Percentiles rank a stretch among this genome's conserved stretches.
phyloP scores from a whole-genome alignment of 495 filamentous ascomycete genomes.

The Penicillium arizonense region DNA sequence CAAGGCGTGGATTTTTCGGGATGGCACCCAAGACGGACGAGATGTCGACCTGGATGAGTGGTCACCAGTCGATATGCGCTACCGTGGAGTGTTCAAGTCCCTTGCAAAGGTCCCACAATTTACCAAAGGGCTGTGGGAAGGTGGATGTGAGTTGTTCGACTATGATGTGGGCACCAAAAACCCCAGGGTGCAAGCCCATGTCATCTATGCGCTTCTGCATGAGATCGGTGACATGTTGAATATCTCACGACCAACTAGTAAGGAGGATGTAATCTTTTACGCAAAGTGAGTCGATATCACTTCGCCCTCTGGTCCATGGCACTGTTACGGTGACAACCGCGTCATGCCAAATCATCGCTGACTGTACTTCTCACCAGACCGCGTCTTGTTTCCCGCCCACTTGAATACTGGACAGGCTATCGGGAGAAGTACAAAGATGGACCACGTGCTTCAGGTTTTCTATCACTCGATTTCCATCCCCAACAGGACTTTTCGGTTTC shows the following conservation, averaged over 20 bases:
- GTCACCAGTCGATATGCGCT: slow-evolving; percentile 29
- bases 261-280: slow-evolving; percentile 9
- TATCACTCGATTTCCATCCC: slow-evolving; percentile 22
- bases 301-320: too few relatives aligned
- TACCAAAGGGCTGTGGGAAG: slow-evolving; percentile 18
- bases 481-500: neutral
- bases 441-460: slow-evolving; percentile 17
- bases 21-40: slow-evolving; percentile 14
- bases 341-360: too few relatives aligned
- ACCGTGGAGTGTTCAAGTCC: slow-evolving; percentile 27
- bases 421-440: slow-evolving; percentile 24
- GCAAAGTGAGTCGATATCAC: slow-evolving; percentile 14
- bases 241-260: slow-evolving; percentile 12
- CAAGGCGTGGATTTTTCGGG: slow-evolving; percentile 29
- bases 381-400: slow-evolving; percentile 10
- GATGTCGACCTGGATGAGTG: slow-evolving; percentile 19
- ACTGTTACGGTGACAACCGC: too few relatives aligned
- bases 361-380: slow-evolving; percentile 11
- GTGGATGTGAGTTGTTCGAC: neutral
- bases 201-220: slow-evolving; percentile 30
- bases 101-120: slow-evolving; percentile 27
- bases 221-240: slow-evolving; percentile 22
- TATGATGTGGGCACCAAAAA: slow-evolving; percentile 3
- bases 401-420: slow-evolving; percentile 36
- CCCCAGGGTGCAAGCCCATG: slow-evolving; percentile 20